A percentile compares a stretch with the other conserved stretches of the same genome.
Evolutionary conservation across 768 basidiomycete genomes (phyloP).

Genomic region (Trametes maxima): DNA sequence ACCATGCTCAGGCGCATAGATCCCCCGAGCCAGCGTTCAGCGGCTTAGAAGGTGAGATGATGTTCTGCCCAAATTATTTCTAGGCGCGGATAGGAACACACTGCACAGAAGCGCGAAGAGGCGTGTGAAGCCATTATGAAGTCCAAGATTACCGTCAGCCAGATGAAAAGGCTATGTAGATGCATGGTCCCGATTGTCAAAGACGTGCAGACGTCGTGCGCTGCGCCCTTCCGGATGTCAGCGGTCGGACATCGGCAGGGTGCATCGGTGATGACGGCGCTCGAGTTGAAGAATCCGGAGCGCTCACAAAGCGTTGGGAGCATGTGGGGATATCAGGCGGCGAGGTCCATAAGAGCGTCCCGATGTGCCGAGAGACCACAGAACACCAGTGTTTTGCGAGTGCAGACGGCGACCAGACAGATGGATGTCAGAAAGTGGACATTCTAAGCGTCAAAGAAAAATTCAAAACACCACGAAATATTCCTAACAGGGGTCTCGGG

Average conservation of each 20-base stretch:
- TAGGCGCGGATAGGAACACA: not conserved
- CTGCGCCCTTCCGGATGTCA: too few species aligned
- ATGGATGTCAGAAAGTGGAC: not conserved
- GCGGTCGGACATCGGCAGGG: not conserved
- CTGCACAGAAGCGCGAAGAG: not conserved
- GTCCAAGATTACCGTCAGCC: not conserved
- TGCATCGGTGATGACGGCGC: not conserved
- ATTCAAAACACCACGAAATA: not conserved
- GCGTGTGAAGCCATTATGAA: not conserved
- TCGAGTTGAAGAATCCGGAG: not conserved
- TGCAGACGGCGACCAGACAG: not conserved
- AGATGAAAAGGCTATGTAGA: too few species aligned
- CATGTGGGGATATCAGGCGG: too few species aligned
- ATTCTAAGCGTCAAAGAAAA: not conserved
- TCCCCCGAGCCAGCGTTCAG: not conserved
- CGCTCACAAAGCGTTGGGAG: too few species aligned
- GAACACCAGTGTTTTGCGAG: not conserved
- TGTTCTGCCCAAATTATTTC: not conserved
- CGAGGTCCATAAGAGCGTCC: too few species aligned
- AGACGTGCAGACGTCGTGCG: too few species aligned
- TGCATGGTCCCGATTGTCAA: too few species aligned
- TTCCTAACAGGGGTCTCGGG: not conserved
- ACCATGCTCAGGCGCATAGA: not conserved
- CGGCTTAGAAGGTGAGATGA: constrained; percentile 4
- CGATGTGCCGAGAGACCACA: too few species aligned